Conservation (phyloP, 176 grass and related monocot species). For the Alloteropsis semialata region DNA sequence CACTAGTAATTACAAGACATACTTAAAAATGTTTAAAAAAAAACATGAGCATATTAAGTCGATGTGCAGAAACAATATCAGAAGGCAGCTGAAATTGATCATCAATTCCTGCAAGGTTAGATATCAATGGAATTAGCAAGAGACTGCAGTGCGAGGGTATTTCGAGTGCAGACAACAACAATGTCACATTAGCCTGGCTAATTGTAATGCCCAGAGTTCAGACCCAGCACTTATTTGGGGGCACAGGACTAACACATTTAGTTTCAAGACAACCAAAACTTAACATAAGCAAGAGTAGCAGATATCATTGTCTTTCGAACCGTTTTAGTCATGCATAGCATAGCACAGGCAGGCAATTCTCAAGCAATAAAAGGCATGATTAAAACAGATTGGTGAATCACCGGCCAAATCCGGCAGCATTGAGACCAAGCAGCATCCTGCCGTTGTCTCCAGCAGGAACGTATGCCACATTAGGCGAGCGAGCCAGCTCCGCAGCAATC, state of each 20-base stretch:
- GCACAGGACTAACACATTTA: conserved; percentile 18
- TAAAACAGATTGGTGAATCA: conserved; percentile 19
- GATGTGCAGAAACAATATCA: neutral
- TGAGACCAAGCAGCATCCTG: conserved; percentile 78
- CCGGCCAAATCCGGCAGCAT: conserved; percentile 56
- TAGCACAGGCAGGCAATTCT: conserved; percentile 2
- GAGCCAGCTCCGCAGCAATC: conserved; percentile 65
- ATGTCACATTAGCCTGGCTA: neutral
- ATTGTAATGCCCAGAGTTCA: conserved; percentile 11
- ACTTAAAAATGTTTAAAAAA: neutral
- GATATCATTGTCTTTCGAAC: conserved; percentile 15
- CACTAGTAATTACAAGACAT: neutral
- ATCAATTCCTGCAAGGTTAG: neutral
- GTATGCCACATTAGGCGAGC: conserved; percentile 75
- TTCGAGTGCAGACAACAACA: neutral
- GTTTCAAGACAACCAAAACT: conserved; percentile 20
- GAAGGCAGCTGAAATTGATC: neutral
- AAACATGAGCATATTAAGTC: neutral
- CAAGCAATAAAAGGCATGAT: neutral
- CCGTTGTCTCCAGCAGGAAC: conserved; percentile 54
- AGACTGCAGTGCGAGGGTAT: neutral
- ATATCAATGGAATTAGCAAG: neutral
- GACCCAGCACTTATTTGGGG: conserved; percentile 23
- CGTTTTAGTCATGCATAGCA: conserved; percentile 11
- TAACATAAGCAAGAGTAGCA: conserved; percentile 13